Base-by-base conservation (phyloP, 208 protist species). In the Crithidia brevicula region DNA sequence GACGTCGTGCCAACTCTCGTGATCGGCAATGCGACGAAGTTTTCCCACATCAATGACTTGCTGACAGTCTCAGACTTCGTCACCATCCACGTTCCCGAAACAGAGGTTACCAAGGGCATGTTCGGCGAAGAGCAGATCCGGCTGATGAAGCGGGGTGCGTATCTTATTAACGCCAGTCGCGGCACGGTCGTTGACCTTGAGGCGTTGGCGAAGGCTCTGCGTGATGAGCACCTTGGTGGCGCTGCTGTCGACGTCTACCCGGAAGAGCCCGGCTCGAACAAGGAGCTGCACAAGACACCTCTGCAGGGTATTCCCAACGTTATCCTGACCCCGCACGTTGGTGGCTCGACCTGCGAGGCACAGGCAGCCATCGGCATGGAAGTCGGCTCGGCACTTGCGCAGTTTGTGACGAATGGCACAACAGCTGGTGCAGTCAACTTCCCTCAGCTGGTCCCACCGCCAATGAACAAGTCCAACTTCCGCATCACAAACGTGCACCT, bases 281-380 rank as follows among this genome's bases (percentile, higher is more conserved):
- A 75, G 49, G 81, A 86, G 59, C 33, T 60, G n/a, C 56, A 89
- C 49, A 70, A 63, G 20, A 91, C 80, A 2, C 83, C 82, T 7
- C 79, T 98, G 15, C 89, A 91, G 56, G 83, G 83, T 20, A 89
- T 93, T 56, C 80, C 85, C n/a, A 98, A 98, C 52, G 95, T 95
- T 11, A 95, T 98, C 69, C 75, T 98, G 22, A 98, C 94, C 9
- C 96, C 96, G 16, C 97, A 98, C 73, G 93, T 98, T 47, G 96
- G 92, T 18, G 97, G 97, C 9, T 96, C 86, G 4, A 98, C 97
- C 0, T 78, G 89, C 38, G 95, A 98, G 66, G 95, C 96, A 10
- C 96, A 98, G 75, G 73, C 62, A 7, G 82, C 89, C 0, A 98
- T 98, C 49, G 96, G 94, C 20, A 28, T 79, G 20, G 97, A 98